phyloP scores from a whole-genome alignment of 805 yeast genomes.

The Suhomyces prunicola region DNA sequence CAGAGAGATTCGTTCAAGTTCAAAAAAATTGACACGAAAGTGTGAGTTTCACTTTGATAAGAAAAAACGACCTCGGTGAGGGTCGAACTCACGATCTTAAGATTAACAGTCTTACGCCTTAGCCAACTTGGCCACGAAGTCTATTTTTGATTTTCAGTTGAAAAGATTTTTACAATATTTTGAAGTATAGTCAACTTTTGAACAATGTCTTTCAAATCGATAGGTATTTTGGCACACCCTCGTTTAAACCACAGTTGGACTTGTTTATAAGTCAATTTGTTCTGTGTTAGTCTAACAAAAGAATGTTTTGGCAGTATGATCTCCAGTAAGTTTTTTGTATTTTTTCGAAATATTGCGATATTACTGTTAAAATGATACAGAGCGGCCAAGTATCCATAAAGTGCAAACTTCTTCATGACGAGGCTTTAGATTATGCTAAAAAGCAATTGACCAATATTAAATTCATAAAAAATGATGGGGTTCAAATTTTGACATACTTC shows the following conservation, averaged over 20 bases:
- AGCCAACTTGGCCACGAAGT: slow-evolving; percentile 31
- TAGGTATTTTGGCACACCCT: neutral
- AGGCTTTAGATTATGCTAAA: neutral
- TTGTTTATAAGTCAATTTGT: no score
- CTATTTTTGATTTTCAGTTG: slow-evolving; percentile 2
- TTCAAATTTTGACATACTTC: neutral
- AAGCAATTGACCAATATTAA: neutral
- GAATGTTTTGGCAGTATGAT: neutral
- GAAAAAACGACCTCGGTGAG: slow-evolving; percentile 16
- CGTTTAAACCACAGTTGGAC: neutral
- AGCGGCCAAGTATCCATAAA: neutral
- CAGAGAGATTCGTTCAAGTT: no score
- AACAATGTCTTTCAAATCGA: no score
- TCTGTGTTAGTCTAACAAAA: neutral
- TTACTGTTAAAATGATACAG: neutral
- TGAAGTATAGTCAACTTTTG: neutral
- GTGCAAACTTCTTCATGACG: no score
- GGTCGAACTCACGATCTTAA: slow-evolving; percentile 19
- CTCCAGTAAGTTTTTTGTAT: neutral
- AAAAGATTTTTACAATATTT: no score
- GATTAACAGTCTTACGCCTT: slow-evolving; percentile 23
- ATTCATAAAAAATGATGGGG: neutral
- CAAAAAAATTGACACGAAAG: no score
- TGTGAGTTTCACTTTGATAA: neutral
- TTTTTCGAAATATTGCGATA: neutral